Base-by-base conservation (phyloP, 371 early-diverging fungal species). In the Mycotypha africana region DNA sequence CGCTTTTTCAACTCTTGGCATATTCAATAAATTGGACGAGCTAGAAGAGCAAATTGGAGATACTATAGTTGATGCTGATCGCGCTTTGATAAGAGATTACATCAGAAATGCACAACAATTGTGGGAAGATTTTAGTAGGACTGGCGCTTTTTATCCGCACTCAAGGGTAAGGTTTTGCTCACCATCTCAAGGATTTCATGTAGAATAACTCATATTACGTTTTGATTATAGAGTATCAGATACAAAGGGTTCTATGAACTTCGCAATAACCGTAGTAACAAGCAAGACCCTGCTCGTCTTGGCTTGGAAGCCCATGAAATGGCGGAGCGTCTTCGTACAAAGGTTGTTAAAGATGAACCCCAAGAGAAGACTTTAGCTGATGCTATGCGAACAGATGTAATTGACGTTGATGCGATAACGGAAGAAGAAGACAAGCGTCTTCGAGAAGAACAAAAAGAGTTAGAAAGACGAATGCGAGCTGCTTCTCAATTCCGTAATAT, bases 71-170 rank as follows among this genome's bases (percentile, higher is more conserved):
- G 38, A 38, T 10, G 53, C 47, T 10, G 67, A 72, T 24, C 44
- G 44, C 25, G 33, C 38, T 0, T 20, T 73, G 7, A 45, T 75
- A 32, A 63, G 67, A 15, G 76, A 79, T 33, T 83, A 73, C 45
- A 66, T 80, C 31, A 63, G 68, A 42, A 59, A 49, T 5, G 80
- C 76, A 0, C 64, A 72, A 38, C 64, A 64, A 5, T 55, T 67
- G 15, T 82, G 64, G 51, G 58, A 59, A 7, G 70, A 64, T 55
- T 87, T 76, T 63, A 59, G 48, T 41, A 56, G 49, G 12, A 76
- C 76, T 17, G 57, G 58, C 26, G 74, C 67, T 6, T 85, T 89
- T 47, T 88, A 72, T 53, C 77, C 79, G 24, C 47, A 38, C n/a
- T 49, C 45, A 33, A 67, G 59, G 52, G 73, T 72, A 65, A 53